These are phyloP conservation scores for Penicillium pancosmium DNA, from an alignment of 495 filamentous ascomycete species.

Conservation along the genomic window DNA sequence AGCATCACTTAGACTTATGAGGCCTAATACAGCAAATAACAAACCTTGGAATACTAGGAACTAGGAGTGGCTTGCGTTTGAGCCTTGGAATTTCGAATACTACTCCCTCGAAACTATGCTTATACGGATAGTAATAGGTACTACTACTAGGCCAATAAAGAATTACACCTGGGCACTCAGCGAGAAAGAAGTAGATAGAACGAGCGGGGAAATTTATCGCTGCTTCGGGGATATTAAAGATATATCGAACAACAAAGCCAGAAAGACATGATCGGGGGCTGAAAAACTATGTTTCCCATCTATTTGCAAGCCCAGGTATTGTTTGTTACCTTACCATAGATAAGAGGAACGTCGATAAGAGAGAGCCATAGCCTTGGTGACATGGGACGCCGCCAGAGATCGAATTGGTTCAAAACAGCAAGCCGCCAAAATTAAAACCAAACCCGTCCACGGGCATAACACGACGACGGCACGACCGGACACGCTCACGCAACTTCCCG, in stretches of 20 bases:
- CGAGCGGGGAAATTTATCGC: slow-evolving; percentile 48
- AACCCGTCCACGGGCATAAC: slow-evolving; percentile 6
- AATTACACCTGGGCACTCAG: too few species aligned
- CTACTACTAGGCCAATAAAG: too few species aligned
- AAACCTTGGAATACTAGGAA: too few species aligned
- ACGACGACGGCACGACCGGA: background rate
- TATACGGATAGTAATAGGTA: too few species aligned
- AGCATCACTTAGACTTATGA: too few species aligned
- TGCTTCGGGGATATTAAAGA: slow-evolving; percentile 53
- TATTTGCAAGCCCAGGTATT: slow-evolving; percentile 44
- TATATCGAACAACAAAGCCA: slow-evolving; percentile 49
- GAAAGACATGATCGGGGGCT: slow-evolving; percentile 45
- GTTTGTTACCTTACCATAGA: slow-evolving; percentile 9
- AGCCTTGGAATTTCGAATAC: too few species aligned
- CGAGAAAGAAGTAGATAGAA: slow-evolving; percentile 25
- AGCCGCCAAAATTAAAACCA: slow-evolving; percentile 23
- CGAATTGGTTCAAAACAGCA: slow-evolving; percentile 31
- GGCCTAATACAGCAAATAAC: too few species aligned
- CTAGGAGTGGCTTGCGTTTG: too few species aligned
- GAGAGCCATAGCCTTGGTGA: too few species aligned
- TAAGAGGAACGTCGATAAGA: slow-evolving; percentile 25
- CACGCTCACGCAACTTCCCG: slow-evolving; percentile 28
- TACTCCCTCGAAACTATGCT: too few species aligned
- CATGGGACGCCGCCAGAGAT: slow-evolving; percentile 17
- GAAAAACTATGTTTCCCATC: slow-evolving; percentile 45